Conservation (phyloP, 169 alveolate species). For the Cryptosporidium felis region DNA sequence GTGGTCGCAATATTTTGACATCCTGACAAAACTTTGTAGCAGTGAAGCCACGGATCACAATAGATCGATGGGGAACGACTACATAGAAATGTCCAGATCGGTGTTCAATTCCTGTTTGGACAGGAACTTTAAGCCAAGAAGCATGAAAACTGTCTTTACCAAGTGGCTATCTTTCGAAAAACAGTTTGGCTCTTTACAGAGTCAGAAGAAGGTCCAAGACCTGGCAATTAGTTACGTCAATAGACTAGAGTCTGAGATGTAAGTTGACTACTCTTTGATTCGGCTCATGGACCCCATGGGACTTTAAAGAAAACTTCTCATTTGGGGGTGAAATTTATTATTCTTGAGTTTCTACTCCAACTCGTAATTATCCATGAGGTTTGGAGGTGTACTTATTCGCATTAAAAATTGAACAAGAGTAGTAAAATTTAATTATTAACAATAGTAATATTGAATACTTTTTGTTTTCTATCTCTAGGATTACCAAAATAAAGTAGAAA, state of each 20-base stretch:
- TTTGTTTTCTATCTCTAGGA: too few species aligned
- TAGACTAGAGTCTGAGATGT: constrained; percentile 22
- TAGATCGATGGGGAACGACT: background rate
- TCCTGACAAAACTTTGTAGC: constrained; percentile 18
- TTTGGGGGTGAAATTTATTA: too few species aligned
- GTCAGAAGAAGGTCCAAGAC: constrained; percentile 81
- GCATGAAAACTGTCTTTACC: constrained; percentile 75
- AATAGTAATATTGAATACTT: too few species aligned
- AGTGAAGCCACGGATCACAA: background rate
- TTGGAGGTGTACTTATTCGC: too few species aligned
- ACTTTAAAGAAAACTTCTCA: too few species aligned
- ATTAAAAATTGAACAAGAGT: too few species aligned
- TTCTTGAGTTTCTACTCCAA: too few species aligned
- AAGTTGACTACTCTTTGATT: too few species aligned
- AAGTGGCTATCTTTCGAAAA: constrained; percentile 86
- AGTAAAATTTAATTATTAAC: too few species aligned
- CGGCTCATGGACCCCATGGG: too few species aligned
- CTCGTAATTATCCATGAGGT: too few species aligned
- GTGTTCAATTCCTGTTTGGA: constrained; percentile 8
- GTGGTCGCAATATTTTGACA: constrained; percentile 84
- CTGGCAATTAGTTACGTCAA: constrained; percentile 81
- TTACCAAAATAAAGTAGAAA: too few species aligned
- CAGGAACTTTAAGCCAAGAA: constrained; percentile 73
- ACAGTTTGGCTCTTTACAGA: constrained; percentile 78
- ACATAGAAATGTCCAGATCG: constrained; percentile 47